A percentile compares a stretch with the other conserved stretches of the same genome.
phyloP scores from a whole-genome alignment of 2,329 filamentous ascomycete species.

The Fusarium tricinctum region DNA sequence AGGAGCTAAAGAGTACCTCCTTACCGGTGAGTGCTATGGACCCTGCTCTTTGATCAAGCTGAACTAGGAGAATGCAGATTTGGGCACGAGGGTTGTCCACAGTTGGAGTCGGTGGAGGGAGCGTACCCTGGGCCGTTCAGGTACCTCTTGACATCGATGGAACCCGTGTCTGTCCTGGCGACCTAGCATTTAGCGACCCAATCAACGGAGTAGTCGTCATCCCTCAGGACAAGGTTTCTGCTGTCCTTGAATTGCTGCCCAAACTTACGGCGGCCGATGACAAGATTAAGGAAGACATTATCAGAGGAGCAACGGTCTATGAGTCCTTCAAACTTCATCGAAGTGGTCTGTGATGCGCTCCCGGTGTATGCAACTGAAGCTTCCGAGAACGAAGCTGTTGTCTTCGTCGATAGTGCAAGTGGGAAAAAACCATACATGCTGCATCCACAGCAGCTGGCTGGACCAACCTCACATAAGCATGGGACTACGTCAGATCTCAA shows the following conservation, averaged over 20 bases:
- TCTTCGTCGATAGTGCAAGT: neutral
- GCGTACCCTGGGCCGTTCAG: constrained; percentile 68
- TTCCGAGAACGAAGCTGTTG: neutral
- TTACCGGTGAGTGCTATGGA: constrained; percentile 65
- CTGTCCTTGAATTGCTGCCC: constrained; percentile 73
- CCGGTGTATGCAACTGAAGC: neutral
- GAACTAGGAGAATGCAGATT: constrained; percentile 56
- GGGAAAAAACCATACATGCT: neutral
- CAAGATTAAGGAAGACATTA: constrained; percentile 75
- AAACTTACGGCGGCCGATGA: constrained; percentile 65
- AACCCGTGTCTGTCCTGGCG: constrained; percentile 65
- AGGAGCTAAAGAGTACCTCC: constrained; percentile 67
- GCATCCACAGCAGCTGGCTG: constrained; percentile 8
- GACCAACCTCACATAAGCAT: constrained; percentile 8
- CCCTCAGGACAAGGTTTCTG: constrained; percentile 70
- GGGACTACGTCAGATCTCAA: constrained; percentile 22
- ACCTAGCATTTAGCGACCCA: constrained; percentile 78
- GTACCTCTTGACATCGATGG: constrained; percentile 61
- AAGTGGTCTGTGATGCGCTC: constrained; percentile 49
- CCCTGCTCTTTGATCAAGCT: constrained; percentile 25
- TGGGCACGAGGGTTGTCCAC: constrained; percentile 71
- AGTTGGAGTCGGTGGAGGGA: constrained; percentile 69
- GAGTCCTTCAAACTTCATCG: constrained; percentile 76
- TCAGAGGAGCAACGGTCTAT: constrained; percentile 70
- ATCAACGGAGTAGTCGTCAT: constrained; percentile 79